phyloP scores from a whole-genome alignment of 2,329 filamentous ascomycete species.

The Sporothrix humicola region DNA sequence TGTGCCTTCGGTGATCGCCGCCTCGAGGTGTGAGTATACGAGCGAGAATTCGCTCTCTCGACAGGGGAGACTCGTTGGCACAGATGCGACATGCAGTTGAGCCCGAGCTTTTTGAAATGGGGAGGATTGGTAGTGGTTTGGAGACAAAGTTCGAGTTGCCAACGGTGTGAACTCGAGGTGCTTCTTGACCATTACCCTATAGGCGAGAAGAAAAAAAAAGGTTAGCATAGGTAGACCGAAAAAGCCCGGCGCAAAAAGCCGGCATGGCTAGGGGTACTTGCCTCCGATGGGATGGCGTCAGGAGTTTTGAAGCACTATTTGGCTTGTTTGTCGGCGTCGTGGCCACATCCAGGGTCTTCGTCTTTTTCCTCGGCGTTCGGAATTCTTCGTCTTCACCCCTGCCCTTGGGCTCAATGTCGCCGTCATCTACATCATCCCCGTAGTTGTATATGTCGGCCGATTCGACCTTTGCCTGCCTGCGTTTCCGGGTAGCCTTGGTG shows the following conservation, averaged over 20 bases:
- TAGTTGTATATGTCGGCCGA: constrained; percentile 45
- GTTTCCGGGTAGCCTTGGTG: constrained; percentile 73
- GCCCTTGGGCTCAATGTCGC: constrained; percentile 9
- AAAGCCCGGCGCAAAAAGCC: no score
- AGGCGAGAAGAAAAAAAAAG: constrained; percentile 43
- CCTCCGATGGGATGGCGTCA: constrained; percentile 52
- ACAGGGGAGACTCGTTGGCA: constrained; percentile 87
- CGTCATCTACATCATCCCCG: constrained; percentile 17
- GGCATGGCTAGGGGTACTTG: constrained; percentile 36
- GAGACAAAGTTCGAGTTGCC: constrained; percentile 83
- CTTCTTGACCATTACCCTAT: constrained; percentile 76
- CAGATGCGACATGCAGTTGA: constrained; percentile 89
- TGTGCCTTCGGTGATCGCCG: constrained; percentile 89
- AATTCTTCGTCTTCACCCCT: constrained; percentile 46
- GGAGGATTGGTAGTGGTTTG: constrained; percentile 73
- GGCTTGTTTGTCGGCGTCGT: constrained; percentile 62
- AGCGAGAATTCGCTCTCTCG: constrained; percentile 89
- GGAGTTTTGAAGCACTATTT: constrained; percentile 51
- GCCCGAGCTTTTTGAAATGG: constrained; percentile 91
- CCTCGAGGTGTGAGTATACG: constrained; percentile 92
- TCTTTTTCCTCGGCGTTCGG: constrained; percentile 45
- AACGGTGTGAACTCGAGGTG: constrained; percentile 93
- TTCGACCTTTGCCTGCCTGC: constrained; percentile 41
- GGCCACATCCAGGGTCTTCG: constrained; percentile 43
- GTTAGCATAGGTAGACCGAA: not conserved